Percentiles rank a stretch among this genome's conserved stretches.
Conservation (phyloP, 2,329 filamentous ascomycete species). For the Fusarium torreyae region DNA sequence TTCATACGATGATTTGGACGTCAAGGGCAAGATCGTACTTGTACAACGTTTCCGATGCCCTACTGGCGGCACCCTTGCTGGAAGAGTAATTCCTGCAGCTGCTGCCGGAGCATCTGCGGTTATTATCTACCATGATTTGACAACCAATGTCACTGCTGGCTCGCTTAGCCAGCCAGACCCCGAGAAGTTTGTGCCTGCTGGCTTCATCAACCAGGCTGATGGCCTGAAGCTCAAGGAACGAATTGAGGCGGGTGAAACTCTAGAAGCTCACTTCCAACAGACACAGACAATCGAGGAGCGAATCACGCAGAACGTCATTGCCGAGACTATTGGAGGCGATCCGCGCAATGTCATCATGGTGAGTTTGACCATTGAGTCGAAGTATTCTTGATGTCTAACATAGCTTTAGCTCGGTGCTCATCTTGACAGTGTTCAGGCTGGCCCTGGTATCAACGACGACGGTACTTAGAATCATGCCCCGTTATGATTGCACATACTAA, state of each 20-base stretch:
- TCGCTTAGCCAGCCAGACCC: conserved; percentile 45
- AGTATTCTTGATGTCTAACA: not conserved
- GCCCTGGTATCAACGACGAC: conserved; percentile 43
- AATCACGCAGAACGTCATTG: conserved; percentile 43
- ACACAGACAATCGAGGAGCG: conserved; percentile 45
- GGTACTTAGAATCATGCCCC: not conserved
- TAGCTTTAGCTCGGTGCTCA: conserved; percentile 21
- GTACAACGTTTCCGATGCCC: conserved; percentile 45
- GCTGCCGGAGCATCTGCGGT: conserved; percentile 41
- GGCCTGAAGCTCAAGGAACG: conserved; percentile 58
- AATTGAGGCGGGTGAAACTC: conserved; percentile 57
- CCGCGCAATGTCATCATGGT: conserved; percentile 45
- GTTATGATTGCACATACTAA: not conserved
- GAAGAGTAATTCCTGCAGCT: conserved; percentile 40
- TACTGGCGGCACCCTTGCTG: conserved; percentile 45
- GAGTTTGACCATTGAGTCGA: rapidly evolving
- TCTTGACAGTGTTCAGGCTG: conserved; percentile 42
- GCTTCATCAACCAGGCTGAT: conserved; percentile 53
- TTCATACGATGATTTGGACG: conserved; percentile 42
- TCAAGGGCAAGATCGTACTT: conserved; percentile 48
- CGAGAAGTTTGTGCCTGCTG: conserved; percentile 33
- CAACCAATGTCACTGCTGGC: conserved; percentile 40
- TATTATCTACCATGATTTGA: conserved; percentile 42
- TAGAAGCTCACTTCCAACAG: conserved; percentile 40
- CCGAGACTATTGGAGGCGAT: conserved; percentile 39